Percentiles rank a stretch among this genome's conserved stretches.
These are phyloP conservation scores for Sphagnum fallax DNA, from an alignment of 228 moss, liverwort and hornwort genomes.

Conservation along the genomic window DNA sequence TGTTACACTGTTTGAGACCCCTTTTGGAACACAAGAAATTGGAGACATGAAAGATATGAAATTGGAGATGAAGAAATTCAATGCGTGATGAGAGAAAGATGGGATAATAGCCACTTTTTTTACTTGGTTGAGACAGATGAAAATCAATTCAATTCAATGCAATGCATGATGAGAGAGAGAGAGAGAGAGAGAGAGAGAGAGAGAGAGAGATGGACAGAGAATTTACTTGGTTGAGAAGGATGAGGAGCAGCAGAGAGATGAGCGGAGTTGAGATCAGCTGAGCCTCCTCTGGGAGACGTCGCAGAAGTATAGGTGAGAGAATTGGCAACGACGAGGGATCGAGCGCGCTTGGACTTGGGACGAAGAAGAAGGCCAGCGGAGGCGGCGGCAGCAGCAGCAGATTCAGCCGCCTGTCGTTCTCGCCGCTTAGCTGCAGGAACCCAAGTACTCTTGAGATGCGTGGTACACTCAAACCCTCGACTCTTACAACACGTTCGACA, in stretches of 20 bases:
- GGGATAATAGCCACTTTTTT: too few species aligned
- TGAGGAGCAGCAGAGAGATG: constrained; percentile 9
- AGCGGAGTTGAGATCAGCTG: constrained; percentile 88
- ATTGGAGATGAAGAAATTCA: too few species aligned
- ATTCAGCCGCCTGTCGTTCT: constrained; percentile 93
- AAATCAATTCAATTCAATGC: too few species aligned
- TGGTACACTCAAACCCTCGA: constrained; percentile 87
- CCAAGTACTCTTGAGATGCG: constrained; percentile 97
- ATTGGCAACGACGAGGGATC: constrained; percentile 77
- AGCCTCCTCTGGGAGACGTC: constrained; percentile 68
- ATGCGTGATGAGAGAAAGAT: too few species aligned
- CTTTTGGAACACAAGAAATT: too few species aligned
- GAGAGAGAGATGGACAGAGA: too few species aligned
- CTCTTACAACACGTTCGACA: constrained; percentile 97
- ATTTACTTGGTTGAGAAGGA: constrained; percentile 52
- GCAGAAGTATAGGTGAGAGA: constrained; percentile 90
- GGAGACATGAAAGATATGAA: too few species aligned
- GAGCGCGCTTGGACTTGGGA: constrained; percentile 89
- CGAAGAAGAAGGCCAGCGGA: constrained; percentile 35
- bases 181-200: too few species aligned
- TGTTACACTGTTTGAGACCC: too few species aligned
- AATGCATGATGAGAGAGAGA: too few species aligned
- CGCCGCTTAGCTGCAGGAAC: constrained; percentile 95
- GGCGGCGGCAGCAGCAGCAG: constrained; percentile 86
- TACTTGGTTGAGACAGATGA: too few species aligned